Conservation (phyloP, 2,329 filamentous ascomycete genomes). For the Epichloe scottii region DNA sequence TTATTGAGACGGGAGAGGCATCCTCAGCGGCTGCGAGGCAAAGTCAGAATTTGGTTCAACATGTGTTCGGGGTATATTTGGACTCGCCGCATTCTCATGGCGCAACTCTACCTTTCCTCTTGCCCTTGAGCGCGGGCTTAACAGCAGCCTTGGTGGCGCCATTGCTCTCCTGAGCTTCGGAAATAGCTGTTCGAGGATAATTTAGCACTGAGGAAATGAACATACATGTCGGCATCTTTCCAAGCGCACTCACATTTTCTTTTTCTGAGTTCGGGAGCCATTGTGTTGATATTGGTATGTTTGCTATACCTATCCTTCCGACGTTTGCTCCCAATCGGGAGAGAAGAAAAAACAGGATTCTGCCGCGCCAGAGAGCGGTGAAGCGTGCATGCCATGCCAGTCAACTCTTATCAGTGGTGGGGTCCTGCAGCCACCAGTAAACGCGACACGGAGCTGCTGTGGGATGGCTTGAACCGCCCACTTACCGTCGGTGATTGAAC, state of each 20-base stretch:
- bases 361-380: constrained; percentile 23
- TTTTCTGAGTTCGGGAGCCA: constrained; percentile 34
- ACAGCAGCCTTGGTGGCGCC: constrained; percentile 14
- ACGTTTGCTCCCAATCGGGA: too few relatives aligned
- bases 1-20: constrained; percentile 21
- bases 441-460: not conserved
- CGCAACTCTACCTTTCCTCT: constrained; percentile 19
- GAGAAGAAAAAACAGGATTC: constrained; percentile 25
- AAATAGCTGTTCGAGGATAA: constrained; percentile 9
- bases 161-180: constrained; percentile 20
- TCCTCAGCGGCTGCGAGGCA: constrained; percentile 15
- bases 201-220: constrained; percentile 9
- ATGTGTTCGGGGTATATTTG: not conserved
- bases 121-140: constrained; percentile 24
- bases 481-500: not conserved
- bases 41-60: constrained; percentile 9
- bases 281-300: constrained; percentile 16
- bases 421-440: not conserved
- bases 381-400: constrained; percentile 12
- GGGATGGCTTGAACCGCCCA: not conserved
- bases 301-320: not conserved
- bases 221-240: not conserved
- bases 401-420: constrained; percentile 4
- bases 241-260: constrained; percentile 17
- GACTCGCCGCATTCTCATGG: not conserved